Conservation (phyloP, 108 stramenopile genomes). For the Nitzschia putrida region DNA sequence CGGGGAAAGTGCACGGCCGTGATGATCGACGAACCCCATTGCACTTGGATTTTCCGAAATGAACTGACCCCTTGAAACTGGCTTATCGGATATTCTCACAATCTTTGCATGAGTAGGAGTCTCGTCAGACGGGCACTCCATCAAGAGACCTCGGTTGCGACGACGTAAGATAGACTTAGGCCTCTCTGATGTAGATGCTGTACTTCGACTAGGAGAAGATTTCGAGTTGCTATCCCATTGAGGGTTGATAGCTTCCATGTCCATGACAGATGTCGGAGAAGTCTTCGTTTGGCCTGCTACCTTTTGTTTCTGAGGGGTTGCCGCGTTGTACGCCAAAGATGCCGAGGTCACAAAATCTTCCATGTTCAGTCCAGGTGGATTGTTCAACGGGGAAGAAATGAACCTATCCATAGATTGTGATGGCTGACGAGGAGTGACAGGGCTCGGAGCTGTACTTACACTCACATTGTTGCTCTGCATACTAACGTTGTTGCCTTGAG, state of each 20-base stretch:
- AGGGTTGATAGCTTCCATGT: constrained; percentile 15
- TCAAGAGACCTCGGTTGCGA: too few relatives aligned
- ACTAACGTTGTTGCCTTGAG: too few relatives aligned
- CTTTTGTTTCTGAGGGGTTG: background rate
- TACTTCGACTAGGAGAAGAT: background rate
- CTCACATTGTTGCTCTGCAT: too few relatives aligned
- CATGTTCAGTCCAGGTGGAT: constrained; percentile 23
- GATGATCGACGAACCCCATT: constrained; percentile 21
- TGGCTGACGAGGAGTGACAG: too few relatives aligned
- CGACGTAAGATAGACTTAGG: constrained; percentile 32
- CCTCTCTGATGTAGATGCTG: background rate
- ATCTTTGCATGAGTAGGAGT: constrained; percentile 3
- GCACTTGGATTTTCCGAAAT: constrained; percentile 9
- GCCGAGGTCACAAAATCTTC: background rate
- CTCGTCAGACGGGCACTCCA: constrained; percentile 20
- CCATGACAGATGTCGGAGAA: constrained; percentile 35
- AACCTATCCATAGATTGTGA: background rate
- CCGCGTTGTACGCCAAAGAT: background rate
- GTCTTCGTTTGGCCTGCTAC: background rate
- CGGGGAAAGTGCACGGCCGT: constrained; percentile 18
- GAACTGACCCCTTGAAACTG: constrained; percentile 6
- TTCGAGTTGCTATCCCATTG: constrained; percentile 30
- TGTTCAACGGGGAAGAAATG: constrained; percentile 8
- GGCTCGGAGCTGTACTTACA: too few relatives aligned
- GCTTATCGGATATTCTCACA: background rate